A percentile compares a stretch with the other conserved stretches of the same genome.
phyloP scores from a whole-genome alignment of 202 grass and related monocot species.

The Carex arenaria region DNA sequence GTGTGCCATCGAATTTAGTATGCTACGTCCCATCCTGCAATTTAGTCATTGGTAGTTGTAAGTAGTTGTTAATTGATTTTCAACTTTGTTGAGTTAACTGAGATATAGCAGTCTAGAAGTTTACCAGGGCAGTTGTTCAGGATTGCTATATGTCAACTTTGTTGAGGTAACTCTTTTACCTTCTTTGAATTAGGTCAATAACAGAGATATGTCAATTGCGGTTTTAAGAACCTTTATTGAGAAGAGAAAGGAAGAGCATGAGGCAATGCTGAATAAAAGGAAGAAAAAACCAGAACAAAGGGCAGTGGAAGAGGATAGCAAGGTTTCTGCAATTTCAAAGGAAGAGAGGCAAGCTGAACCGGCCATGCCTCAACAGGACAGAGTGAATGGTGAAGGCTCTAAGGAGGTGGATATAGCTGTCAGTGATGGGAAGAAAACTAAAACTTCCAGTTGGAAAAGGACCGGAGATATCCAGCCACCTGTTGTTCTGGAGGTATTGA shows the following conservation, averaged over 20 bases:
- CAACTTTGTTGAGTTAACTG: background rate
- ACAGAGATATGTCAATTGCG: conserved; percentile 96
- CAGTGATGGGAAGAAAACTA: conserved; percentile 32
- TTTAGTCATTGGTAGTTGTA: background rate
- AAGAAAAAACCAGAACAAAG: conserved; percentile 40
- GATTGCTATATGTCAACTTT: background rate
- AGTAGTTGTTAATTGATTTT: conserved; percentile 16
- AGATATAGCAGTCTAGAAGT: background rate
- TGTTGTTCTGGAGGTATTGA: conserved; percentile 38
- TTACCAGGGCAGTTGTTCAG: background rate
- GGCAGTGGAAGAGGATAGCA: background rate
- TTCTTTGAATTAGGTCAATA: conserved; percentile 70
- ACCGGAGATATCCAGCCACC: conserved; percentile 58
- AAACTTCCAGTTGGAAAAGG: conserved; percentile 46
- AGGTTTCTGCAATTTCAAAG: conserved; percentile 29
- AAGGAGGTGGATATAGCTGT: conserved; percentile 32
- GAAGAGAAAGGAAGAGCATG: conserved; percentile 86
- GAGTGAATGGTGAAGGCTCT: conserved; percentile 37
- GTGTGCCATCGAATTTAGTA: background rate
- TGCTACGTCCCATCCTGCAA: background rate
- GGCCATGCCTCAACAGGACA: conserved; percentile 27
- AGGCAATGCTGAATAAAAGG: conserved; percentile 50
- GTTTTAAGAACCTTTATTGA: conserved; percentile 73
- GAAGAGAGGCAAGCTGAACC: conserved; percentile 21
- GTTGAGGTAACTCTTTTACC: conserved; percentile 18